Base-by-base conservation (phyloP, 345 rosid genomes). In the Lumnitzera racemosa region DNA sequence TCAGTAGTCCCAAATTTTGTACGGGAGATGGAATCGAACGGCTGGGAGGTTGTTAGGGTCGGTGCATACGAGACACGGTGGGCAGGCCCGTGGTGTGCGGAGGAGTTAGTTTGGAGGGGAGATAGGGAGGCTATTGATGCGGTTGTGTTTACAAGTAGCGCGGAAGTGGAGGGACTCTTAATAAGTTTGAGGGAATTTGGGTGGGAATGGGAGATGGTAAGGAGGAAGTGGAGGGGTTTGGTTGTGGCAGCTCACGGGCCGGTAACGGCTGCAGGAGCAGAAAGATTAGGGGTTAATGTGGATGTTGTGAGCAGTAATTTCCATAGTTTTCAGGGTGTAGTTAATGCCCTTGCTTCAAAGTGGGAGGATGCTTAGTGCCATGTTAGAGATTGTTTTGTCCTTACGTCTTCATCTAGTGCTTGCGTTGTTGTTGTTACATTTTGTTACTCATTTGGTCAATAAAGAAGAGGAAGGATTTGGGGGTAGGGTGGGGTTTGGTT, bases 61-160 rank as follows among this genome's bases (percentile, higher is more conserved):
- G 72, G 71, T 52, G 83, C 89, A 12, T 83, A 80, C 29, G 85
- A 80, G 80, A 83, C 89, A 36, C 70, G 75, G 53, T 83, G 85
- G 89, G n/a, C 70, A 49, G 83, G 89, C 15, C 72, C 79, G 53
- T 47, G 13, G 12, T 76, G 89, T 31, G 81, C 70, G 20, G 68
- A 67, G 66, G 62, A 29, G 15, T 62, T 83, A 55, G 69, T 79
- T 29, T 50, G 53, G 48, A 67, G 61, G 47, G 55, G 65, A 15
- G 71, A 65, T 61, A 67, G 29, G 59, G 70, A 55, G 7, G 54
- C 36, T n/a, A 12, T 83, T 47, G 71, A 70, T 16, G 89, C 80
- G 15, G 23, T 83, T 17, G 68, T 78, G 54, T 81, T 83, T 13
- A 78, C 84, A 12, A 81, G 86, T 46, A 76, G 51, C 4, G 89